Percentiles rank a stretch among this genome's conserved stretches.
These are phyloP conservation scores for Takashimella tepidaria DNA, from an alignment of 1,284 basidiomycete genomes.

Conservation along the genomic window DNA sequence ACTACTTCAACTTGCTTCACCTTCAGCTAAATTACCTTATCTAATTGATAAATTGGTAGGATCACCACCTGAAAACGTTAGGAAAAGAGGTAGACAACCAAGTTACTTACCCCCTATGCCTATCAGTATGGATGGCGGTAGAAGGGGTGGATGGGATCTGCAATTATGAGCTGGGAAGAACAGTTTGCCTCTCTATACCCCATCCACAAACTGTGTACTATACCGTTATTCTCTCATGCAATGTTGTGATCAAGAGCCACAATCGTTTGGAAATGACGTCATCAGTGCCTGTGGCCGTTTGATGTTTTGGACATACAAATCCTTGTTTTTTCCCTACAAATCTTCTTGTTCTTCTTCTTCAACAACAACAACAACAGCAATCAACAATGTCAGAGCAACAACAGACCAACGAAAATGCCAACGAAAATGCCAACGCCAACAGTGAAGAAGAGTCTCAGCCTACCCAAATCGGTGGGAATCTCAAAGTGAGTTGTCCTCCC, in stretches of 20 bases:
- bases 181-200: too few relatives aligned
- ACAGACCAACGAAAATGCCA: not conserved
- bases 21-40: slow-evolving; percentile 35
- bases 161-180: not conserved
- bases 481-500: slow-evolving; percentile 20
- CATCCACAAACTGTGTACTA: too few relatives aligned
- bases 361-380: not conserved
- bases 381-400: not conserved
- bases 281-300: not conserved
- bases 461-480: slow-evolving; percentile 28
- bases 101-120: not conserved
- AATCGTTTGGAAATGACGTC: slow-evolving; percentile 5
- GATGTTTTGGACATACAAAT: not conserved
- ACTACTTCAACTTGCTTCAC: slow-evolving; percentile 49
- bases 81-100: slow-evolving; percentile 4
- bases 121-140: slow-evolving; percentile 6
- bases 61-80: slow-evolving; percentile 35
- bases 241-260: too few relatives aligned
- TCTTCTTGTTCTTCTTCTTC: not conserved
- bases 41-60: slow-evolving; percentile 44
- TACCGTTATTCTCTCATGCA: too few relatives aligned
- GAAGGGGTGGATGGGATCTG: slow-evolving; percentile 16
- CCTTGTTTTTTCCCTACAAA: not conserved
- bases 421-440: not conserved
- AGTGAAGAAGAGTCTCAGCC: slow-evolving; percentile 9